Evolutionary conservation across 2,329 filamentous ascomycete genomes (phyloP).

Genomic region (Xylaria sp.): DNA sequence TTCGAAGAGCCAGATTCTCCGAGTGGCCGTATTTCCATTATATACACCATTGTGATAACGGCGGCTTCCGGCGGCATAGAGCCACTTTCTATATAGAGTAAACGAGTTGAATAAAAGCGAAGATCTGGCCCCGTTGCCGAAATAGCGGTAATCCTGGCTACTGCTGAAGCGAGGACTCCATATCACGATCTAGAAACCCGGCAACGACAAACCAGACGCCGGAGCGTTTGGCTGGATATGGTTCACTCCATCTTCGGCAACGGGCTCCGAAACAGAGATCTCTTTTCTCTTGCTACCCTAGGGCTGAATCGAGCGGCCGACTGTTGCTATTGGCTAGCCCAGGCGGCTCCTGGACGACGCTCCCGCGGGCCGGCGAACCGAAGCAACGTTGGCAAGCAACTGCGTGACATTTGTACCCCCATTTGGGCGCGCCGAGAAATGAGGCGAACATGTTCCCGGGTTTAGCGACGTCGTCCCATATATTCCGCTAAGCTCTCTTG

Average conservation of each 20-base stretch:
- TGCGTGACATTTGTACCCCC: constrained; percentile 17
- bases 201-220: constrained; percentile 18
- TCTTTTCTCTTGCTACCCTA: constrained; percentile 22
- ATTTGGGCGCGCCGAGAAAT: constrained; percentile 24
- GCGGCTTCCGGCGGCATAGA: constrained; percentile 9
- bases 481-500: constrained; percentile 17
- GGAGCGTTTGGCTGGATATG: constrained; percentile 18
- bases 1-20: constrained; percentile 2
- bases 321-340: constrained; percentile 18
- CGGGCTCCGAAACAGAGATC: constrained; percentile 26
- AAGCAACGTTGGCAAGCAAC: not conserved
- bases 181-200: constrained; percentile 18
- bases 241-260: constrained; percentile 26
- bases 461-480: constrained; percentile 31
- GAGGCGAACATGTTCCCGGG: constrained; percentile 12
- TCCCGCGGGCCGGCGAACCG: constrained; percentile 36
- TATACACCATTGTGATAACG: constrained; percentile 5
- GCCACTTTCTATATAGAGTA: constrained; percentile 16
- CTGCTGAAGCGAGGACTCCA: constrained; percentile 13
- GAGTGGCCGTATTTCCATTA: constrained; percentile 9
- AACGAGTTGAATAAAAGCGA: constrained; percentile 7
- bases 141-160: constrained; percentile 12
- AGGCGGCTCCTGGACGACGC: constrained; percentile 28
- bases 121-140: constrained; percentile 15
- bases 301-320: constrained; percentile 5